Base-by-base conservation (phyloP, 1,284 basidiomycete species). In the Cutaneotrichosporon curvatum region DNA sequence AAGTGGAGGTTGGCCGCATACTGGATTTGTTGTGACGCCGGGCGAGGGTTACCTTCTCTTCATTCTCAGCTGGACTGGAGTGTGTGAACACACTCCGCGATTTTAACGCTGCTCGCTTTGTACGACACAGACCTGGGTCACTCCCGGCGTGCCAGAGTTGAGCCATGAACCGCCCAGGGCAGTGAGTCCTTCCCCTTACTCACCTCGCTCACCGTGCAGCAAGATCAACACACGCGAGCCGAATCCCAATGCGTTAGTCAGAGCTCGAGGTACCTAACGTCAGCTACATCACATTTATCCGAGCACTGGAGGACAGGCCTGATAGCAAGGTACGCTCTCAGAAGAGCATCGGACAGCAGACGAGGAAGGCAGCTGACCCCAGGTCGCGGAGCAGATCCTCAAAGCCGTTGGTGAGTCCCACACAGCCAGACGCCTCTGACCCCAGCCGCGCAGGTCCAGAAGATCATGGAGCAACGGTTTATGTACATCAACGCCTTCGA, bases 231-330 rank as follows among this genome's bases (percentile, higher is more conserved):
- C 66, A 43, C 56, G 64, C 22, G 60, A 65, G 34, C 48, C 59
- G 6, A 63, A 71, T 52, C 67, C 69, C 4, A 71, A 71, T 45
- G 60, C 59, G 66, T 69, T 16, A 25, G 55, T 47, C 16, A 14
- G 25, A 16, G 4, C 3, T 3, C 16, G 14, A 4, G 16, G 28
- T 40, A 45, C 18, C 21, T 20, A 11, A 41, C 21, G 10, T 6
- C 45, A 70, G 66, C 18, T 67, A 67, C 44, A 61, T 71, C 31
- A 65, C 59, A 12, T 71, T 70, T 46, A 71, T 71, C 16, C 49
- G 64, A 4, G 49, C 63, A 2, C 46, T 72, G 18, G 47, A 50
- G 36, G 49, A 49, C 9, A 62, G 63, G 51, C 53, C 52, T 30
- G 56, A 70, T 40, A 32, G 51, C 12, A 58, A 52, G 22, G 68